Evolutionary conservation across 805 yeast species (phyloP).

Genomic region (Lipomyces spencermartinsiae): DNA sequence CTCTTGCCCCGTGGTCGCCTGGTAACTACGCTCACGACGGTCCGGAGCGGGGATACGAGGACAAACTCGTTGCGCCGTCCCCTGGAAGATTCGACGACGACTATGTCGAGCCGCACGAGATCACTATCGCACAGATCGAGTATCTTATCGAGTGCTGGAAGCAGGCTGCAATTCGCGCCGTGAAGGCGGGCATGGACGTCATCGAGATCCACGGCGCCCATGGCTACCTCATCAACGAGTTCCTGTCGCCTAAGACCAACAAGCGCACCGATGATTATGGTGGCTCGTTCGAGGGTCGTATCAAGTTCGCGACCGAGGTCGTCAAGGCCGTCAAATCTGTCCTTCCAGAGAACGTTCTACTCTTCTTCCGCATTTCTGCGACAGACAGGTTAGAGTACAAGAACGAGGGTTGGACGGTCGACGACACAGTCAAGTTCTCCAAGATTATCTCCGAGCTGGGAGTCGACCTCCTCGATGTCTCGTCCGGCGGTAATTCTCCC

Average conservation of each 20-base stretch:
- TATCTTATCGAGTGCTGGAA: constrained; percentile 53
- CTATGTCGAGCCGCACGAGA: constrained; percentile 49
- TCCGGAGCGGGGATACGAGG: constrained; percentile 41
- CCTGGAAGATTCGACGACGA: constrained; percentile 45
- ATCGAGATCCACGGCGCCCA: constrained; percentile 72
- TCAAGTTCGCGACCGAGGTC: constrained; percentile 56
- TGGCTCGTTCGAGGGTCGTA: constrained; percentile 65
- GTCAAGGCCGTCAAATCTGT: constrained; percentile 53
- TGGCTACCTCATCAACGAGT: constrained; percentile 61
- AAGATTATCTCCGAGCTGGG: constrained; percentile 43
- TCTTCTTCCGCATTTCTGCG: constrained; percentile 57
- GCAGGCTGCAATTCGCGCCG: constrained; percentile 57
- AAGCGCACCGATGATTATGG: constrained; percentile 68
- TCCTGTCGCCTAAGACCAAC: constrained; percentile 56
- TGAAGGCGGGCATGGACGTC: constrained; percentile 64
- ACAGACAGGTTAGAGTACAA: constrained; percentile 47
- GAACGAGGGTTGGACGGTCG: constrained; percentile 50
- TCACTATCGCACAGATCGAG: constrained; percentile 51
- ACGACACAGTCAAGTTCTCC: constrained; percentile 49
- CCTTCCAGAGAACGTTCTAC: constrained; percentile 53
- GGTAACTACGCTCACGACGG: constrained; percentile 30
- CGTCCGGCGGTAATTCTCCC: constrained; percentile 58
- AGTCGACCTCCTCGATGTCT: constrained; percentile 60
- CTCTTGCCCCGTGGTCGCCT: constrained; percentile 44
- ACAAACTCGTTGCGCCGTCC: constrained; percentile 56